Percentiles rank a stretch among this genome's conserved stretches.
These are phyloP conservation scores for Backusella circina DNA, from an alignment of 192 early-diverging fungal genomes.

Conservation along the genomic window DNA sequence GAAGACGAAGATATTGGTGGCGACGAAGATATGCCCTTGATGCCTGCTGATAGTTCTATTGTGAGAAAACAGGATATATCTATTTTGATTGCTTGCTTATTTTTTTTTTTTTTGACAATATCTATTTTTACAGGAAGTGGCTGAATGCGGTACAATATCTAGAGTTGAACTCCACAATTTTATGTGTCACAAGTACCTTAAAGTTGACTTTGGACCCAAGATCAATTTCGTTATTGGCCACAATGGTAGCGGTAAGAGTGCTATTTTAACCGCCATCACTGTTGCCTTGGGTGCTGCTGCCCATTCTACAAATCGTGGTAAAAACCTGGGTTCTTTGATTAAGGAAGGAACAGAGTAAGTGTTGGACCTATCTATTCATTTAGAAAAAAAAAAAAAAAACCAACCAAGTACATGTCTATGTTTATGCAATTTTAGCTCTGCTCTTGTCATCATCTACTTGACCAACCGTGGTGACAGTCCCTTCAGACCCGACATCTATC, in stretches of 20 bases:
- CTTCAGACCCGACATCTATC: constrained; percentile 77
- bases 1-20: neutral
- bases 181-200: constrained; percentile 90
- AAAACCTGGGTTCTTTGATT: constrained; percentile 72
- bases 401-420: neutral
- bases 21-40: neutral
- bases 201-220: constrained; percentile 75
- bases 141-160: constrained; percentile 76
- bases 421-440: constrained; percentile 40
- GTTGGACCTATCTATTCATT: too few species aligned
- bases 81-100: neutral
- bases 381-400: neutral
- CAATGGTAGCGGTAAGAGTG: constrained; percentile 98
- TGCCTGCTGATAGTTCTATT: neutral
- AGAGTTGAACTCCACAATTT: constrained; percentile 83
- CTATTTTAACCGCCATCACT: constrained; percentile 87
- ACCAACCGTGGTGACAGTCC: constrained; percentile 85
- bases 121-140: constrained; percentile 33
- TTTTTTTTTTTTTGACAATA: neutral
- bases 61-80: neutral
- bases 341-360: constrained; percentile 75
- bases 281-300: constrained; percentile 94
- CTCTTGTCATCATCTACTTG: constrained; percentile 65
- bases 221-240: constrained; percentile 98
- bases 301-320: constrained; percentile 79